These are phyloP conservation scores for Lentinula raphanica DNA, from an alignment of 768 basidiomycete genomes.

Conservation along the genomic window DNA sequence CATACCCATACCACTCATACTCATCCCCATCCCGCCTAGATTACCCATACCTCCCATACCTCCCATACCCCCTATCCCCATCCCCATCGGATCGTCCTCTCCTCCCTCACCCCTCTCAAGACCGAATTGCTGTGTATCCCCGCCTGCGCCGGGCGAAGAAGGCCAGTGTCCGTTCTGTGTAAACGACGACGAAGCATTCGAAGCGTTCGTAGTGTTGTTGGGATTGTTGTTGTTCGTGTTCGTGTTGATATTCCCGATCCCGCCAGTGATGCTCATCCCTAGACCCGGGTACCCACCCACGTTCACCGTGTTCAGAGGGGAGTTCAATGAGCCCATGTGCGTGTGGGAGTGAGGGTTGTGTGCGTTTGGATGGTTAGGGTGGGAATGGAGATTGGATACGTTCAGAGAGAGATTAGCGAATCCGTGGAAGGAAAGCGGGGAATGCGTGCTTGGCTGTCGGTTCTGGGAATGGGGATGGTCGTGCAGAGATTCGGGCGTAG, in stretches of 20 bases:
- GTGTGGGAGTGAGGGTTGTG: neutral
- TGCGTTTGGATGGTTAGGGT: neutral
- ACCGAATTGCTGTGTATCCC: neutral
- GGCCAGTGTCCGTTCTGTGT: neutral
- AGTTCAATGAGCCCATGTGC: neutral
- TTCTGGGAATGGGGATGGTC: constrained; percentile 26
- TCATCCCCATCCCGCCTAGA: too few relatives aligned
- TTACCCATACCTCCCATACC: neutral
- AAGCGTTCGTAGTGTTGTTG: too few relatives aligned
- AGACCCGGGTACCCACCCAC: neutral
- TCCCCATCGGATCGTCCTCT: too few relatives aligned
- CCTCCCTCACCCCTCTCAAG: too few relatives aligned
- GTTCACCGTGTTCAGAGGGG: neutral
- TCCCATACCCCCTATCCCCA: neutral
- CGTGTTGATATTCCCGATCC: neutral
- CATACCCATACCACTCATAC: neutral
- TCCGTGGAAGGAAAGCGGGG: constrained; percentile 20
- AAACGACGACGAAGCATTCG: too few relatives aligned
- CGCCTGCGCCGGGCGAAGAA: neutral
- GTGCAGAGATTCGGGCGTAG: constrained; percentile 34
- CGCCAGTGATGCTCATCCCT: neutral
- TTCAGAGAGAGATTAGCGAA: constrained; percentile 22
- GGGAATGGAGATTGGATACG: constrained; percentile 14
- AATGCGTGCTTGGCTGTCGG: constrained; percentile 23
- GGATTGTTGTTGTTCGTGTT: neutral